Percentiles rank a stretch among this genome's conserved stretches.
These are phyloP conservation scores for Tulasnella sp. DNA, from an alignment of 768 basidiomycete genomes.

Conservation along the genomic window DNA sequence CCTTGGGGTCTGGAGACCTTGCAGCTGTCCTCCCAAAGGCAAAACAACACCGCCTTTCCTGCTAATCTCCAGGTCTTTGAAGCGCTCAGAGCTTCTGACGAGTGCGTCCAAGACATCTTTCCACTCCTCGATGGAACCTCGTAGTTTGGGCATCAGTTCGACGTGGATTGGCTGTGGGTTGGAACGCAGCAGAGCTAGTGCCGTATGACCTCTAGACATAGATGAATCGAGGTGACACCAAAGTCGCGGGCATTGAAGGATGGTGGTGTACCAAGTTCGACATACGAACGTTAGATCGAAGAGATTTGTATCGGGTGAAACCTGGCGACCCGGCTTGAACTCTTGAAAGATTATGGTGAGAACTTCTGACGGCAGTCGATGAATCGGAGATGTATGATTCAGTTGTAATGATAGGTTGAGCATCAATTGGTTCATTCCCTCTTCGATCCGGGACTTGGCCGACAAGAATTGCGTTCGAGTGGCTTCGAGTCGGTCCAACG, in stretches of 20 bases:
- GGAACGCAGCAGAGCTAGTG: neutral
- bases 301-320: neutral
- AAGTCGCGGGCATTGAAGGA: neutral
- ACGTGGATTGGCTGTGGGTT: neutral
- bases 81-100: neutral
- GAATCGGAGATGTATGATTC: too few relatives aligned
- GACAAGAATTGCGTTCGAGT: neutral
- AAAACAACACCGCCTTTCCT: too few relatives aligned
- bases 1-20: too few relatives aligned
- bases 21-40: too few relatives aligned
- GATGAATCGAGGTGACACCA: neutral
- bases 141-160: neutral
- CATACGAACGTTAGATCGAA: neutral
- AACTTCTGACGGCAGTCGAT: neutral
- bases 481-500: neutral
- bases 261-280: neutral
- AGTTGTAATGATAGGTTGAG: too few relatives aligned
- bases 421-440: neutral
- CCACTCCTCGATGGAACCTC: neutral
- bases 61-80: too few relatives aligned
- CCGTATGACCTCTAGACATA: neutral
- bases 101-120: neutral
- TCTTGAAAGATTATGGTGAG: neutral
- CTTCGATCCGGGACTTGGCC: neutral
- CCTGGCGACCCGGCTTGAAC: neutral